phyloP scores from a whole-genome alignment of 2,329 filamentous ascomycete genomes.

The Aureobasidium sp. region DNA sequence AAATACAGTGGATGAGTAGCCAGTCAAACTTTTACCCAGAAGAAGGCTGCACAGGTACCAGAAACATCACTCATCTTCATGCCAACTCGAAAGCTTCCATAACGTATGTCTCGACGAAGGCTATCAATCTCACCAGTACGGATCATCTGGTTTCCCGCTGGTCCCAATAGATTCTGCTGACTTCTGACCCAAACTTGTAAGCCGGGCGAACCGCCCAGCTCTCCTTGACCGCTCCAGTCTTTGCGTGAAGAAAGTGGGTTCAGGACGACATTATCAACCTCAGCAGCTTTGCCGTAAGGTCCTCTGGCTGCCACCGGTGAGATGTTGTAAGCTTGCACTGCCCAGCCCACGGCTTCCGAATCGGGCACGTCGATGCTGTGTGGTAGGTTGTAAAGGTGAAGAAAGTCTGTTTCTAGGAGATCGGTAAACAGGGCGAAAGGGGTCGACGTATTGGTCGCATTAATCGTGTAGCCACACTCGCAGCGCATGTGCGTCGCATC shows the following conservation, averaged over 20 bases:
- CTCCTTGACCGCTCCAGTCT: conserved; percentile 40
- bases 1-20: background rate
- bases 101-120: conserved; percentile 55
- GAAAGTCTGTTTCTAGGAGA: conserved; percentile 64
- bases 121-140: conserved; percentile 59
- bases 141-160: conserved; percentile 43
- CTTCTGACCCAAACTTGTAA: conserved; percentile 52
- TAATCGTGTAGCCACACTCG: conserved; percentile 64
- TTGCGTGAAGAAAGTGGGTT: conserved; percentile 42
- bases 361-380: conserved; percentile 12
- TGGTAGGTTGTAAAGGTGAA: conserved; percentile 45
- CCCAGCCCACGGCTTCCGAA: conserved; percentile 50
- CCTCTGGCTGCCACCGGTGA: conserved; percentile 53
- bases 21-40: conserved; percentile 53
- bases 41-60: conserved; percentile 72
- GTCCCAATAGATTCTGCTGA: conserved; percentile 21
- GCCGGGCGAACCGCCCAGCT: conserved; percentile 43
- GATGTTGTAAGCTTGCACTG: conserved; percentile 60
- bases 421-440: conserved; percentile 56
- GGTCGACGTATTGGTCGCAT: conserved; percentile 34
- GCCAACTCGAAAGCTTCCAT: conserved; percentile 61
- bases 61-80: conserved; percentile 56
- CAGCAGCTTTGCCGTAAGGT: conserved; percentile 58
- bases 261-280: conserved; percentile 49
- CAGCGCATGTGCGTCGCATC: conserved; percentile 36